These are phyloP conservation scores for Trichodelitschia bisporula DNA, from an alignment of 495 filamentous ascomycete species.

Conservation along the genomic window DNA sequence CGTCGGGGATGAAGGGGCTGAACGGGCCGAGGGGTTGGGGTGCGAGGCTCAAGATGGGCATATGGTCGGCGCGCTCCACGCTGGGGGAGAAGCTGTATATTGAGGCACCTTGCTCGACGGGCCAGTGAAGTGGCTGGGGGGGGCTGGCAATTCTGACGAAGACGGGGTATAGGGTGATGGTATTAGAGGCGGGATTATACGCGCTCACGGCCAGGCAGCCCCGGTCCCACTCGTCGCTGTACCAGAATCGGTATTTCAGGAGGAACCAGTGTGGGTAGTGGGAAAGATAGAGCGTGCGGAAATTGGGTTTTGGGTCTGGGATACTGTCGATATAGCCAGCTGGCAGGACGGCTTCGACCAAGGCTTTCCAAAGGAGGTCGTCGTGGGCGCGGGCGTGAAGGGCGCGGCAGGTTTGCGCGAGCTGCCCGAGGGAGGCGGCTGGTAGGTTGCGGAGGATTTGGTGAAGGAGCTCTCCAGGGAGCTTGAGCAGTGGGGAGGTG, in stretches of 20 bases:
- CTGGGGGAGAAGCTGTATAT: constrained; percentile 50
- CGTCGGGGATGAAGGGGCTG: constrained; percentile 1
- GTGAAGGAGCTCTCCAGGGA: too few relatives aligned
- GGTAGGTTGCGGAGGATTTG: constrained; percentile 10
- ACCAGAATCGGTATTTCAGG: constrained; percentile 59
- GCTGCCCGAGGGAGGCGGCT: constrained; percentile 7
- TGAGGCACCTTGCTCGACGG: too few relatives aligned
- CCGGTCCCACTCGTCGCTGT: constrained; percentile 39
- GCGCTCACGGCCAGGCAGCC: constrained; percentile 49
- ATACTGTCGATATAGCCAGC: too few relatives aligned
- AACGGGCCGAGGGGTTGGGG: neutral
- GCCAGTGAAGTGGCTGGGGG: too few relatives aligned
- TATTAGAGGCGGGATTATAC: constrained; percentile 43
- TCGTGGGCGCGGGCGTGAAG: constrained; percentile 9
- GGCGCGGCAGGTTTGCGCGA: constrained; percentile 9
- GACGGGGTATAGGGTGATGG: constrained; percentile 55
- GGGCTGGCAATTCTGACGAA: too few relatives aligned
- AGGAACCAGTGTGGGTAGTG: constrained; percentile 75
- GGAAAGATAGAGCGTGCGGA: constrained; percentile 35
- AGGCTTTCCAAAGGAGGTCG: constrained; percentile 13
- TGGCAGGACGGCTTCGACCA: constrained; percentile 10
- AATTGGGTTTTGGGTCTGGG: too few relatives aligned
- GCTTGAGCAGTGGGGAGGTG: too few relatives aligned
- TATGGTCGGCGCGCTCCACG: constrained; percentile 42
- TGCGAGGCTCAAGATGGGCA: constrained; percentile 35